Base-by-base conservation (phyloP, 2,329 filamentous ascomycete species). In the Emmonsia crescens region DNA sequence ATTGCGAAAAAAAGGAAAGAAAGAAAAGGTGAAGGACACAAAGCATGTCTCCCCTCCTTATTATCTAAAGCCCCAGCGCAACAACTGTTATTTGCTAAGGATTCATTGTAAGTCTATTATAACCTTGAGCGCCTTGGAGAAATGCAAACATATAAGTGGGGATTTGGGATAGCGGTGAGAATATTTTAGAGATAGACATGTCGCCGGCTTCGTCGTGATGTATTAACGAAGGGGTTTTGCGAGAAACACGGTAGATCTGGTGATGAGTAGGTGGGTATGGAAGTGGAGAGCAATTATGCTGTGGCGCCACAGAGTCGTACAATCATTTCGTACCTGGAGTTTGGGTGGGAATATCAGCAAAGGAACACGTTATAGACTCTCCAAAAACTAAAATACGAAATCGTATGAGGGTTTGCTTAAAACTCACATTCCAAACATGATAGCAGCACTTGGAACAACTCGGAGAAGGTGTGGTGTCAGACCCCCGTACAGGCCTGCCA, bases 351-450 rank as follows among this genome's bases (percentile, higher is more conserved):
- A 61, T 57, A 27, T 59, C 27, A 59, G 57, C 29, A 59, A 58
- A 19, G 42, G 10, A 14, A 49, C 6, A n/a, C 6, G 19, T 12
- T 1, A 38, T 33, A 40, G 10, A 29, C 4, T 10, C n/a, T 24
- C 19, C 14, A 6, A 57, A 42, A n/a, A 24, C 24, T 36, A 9
- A 24, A 12, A 57, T 12, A 57, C 5, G 19, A 24, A n/a, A 40
- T 10, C n/a, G 29, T 5, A 5, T 44, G 16, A 4, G 2, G 14
- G 6, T 4, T n/a, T 27, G 21, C 10, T 19, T 4, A 61, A 59
- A 40, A 66, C 70, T 71, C 80, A 96, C 80, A 94, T 94, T 75
- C 91, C 91, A 73, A 96, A 96, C 89, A 96, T 96, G 73, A 96
- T 96, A 67, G 89, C 91, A 9, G 93, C 91, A 67, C 89, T 94